A percentile compares a stretch with the other conserved stretches of the same genome.
Conservation (phyloP, 2,329 filamentous ascomycete genomes). For the Periconia macrospinosa region DNA sequence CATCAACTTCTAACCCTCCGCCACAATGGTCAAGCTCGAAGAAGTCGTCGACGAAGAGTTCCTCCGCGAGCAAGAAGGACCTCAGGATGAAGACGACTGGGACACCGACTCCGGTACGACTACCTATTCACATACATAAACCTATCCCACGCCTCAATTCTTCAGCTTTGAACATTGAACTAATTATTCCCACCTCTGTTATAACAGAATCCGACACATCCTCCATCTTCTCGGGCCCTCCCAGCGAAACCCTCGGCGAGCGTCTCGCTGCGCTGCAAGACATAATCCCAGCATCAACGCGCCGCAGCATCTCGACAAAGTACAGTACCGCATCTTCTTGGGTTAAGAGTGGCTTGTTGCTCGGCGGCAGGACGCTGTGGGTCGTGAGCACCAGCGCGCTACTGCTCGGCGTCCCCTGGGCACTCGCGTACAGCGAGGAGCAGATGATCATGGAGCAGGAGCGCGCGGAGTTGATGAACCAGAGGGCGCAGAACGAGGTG, state of each 20-base stretch:
- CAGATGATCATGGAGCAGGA: slow-evolving; percentile 98
- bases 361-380: slow-evolving; percentile 87
- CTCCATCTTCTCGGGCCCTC: slow-evolving; percentile 54
- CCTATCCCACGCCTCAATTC: slow-evolving; percentile 2
- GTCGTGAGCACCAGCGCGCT: slow-evolving; percentile 87
- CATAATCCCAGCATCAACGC: slow-evolving; percentile 78
- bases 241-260: slow-evolving; percentile 57
- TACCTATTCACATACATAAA: background rate
- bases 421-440: slow-evolving; percentile 90
- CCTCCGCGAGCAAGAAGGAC: slow-evolving; percentile 68
- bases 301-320: slow-evolving; percentile 54
- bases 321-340: slow-evolving; percentile 57
- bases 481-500: slow-evolving; percentile 77
- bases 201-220: slow-evolving; percentile 77
- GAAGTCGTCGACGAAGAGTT: slow-evolving; percentile 98
- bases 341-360: slow-evolving; percentile 63
- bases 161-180: no score
- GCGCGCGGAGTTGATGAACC: slow-evolving; percentile 93
- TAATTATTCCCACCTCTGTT: slow-evolving; percentile 51
- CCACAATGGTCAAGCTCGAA: slow-evolving; percentile 89
- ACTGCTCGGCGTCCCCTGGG: slow-evolving; percentile 89
- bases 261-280: slow-evolving; percentile 73
- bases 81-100: slow-evolving; percentile 78
- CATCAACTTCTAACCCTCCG: background rate
- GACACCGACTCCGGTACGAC: slow-evolving; percentile 86